These are phyloP conservation scores for Nothopassalora personata DNA, from an alignment of 2,329 filamentous ascomycete genomes.

Conservation along the genomic window DNA sequence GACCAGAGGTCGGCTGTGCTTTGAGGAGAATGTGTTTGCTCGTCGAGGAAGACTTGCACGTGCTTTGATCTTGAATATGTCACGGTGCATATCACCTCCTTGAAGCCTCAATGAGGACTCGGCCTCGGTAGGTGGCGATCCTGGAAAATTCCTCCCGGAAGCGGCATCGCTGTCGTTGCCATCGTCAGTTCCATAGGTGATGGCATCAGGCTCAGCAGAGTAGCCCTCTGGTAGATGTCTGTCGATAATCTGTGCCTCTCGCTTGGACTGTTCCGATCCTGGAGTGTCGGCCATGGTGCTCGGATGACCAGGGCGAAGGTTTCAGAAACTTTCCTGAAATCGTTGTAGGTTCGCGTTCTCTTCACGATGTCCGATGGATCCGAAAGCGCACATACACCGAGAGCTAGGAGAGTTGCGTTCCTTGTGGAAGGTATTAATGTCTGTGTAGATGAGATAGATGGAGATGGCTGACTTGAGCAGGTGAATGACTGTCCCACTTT, in stretches of 20 bases:
- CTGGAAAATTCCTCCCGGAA: conserved; percentile 9
- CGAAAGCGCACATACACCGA: conserved; percentile 6
- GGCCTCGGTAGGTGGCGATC: neutral
- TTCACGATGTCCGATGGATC: conserved; percentile 7
- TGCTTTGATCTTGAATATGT: conserved; percentile 68
- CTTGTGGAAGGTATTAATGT: neutral
- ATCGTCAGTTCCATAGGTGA: conserved; percentile 17
- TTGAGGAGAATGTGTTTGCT: conserved; percentile 62
- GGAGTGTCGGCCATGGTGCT: conserved; percentile 18
- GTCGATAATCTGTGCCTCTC: conserved; percentile 32
- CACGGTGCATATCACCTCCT: conserved; percentile 72
- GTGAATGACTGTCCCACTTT: neutral
- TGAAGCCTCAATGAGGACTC: conserved; percentile 67
- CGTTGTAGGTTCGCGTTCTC: neutral
- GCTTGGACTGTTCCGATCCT: conserved; percentile 16
- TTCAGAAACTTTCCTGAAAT: neutral
- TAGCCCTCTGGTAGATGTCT: conserved; percentile 33
- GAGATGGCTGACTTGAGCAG: neutral
- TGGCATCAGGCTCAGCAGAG: conserved; percentile 28
- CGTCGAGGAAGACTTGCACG: conserved; percentile 47
- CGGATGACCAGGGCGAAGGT: neutral
- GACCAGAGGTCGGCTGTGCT: conserved; percentile 11
- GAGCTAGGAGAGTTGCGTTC: conserved; percentile 3
- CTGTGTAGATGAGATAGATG: conserved; percentile 1
- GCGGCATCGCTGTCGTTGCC: conserved; percentile 8